Conservation (phyloP, 1,284 basidiomycete genomes). For the Exobasidium cylindrosporum region DNA sequence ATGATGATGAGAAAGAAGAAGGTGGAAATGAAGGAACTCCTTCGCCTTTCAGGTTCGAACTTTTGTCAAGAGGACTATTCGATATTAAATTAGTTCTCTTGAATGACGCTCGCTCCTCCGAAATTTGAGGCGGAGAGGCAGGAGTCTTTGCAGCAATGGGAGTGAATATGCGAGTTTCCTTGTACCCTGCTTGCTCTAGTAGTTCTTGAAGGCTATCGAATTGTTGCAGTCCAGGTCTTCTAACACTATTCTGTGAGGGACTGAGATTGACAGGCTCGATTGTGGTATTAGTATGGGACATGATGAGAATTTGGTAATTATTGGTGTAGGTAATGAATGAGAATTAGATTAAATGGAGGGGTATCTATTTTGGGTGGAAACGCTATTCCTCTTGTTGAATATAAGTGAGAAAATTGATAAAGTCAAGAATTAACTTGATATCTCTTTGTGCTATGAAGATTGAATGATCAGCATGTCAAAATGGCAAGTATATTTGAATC, state of each 20-base stretch:
- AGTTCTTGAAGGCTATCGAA: constrained; percentile 51
- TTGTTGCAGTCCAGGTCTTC: constrained; percentile 8
- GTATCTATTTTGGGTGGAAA: too few relatives aligned
- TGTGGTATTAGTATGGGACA: neutral
- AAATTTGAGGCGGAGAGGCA: constrained; percentile 1
- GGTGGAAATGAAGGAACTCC: neutral
- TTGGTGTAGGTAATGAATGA: too few relatives aligned
- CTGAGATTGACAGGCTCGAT: neutral
- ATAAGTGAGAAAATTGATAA: too few relatives aligned
- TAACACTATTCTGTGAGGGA: neutral
- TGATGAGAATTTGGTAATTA: too few relatives aligned
- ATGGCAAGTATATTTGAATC: too few relatives aligned
- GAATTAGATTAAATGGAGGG: too few relatives aligned
- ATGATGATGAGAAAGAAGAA: too few relatives aligned
- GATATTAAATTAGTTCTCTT: neutral
- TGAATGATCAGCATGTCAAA: too few relatives aligned
- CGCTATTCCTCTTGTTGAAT: too few relatives aligned
- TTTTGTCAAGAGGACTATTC: too few relatives aligned
- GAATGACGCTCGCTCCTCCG: neutral
- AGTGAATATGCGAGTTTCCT: constrained; percentile 50
- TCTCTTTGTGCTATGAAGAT: too few relatives aligned
- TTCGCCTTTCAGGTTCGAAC: neutral
- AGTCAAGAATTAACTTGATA: too few relatives aligned
- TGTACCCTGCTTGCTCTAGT: constrained; percentile 48
- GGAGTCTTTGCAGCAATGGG: constrained; percentile 24